Conservation (phyloP, 805 yeast species). For the Torulaspora quercuum region DNA sequence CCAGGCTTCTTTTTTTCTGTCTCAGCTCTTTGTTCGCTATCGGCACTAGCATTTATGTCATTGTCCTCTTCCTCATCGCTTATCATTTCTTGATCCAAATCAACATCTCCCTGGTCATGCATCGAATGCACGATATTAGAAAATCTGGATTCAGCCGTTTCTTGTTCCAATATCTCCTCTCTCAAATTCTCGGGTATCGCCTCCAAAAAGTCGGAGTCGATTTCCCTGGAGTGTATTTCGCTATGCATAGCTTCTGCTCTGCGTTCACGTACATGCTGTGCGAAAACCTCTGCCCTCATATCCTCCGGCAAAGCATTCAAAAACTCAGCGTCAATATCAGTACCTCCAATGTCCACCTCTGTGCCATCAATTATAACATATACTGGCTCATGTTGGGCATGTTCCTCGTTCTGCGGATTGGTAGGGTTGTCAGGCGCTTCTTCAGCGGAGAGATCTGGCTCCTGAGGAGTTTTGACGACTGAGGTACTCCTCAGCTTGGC, state of each 20-base stretch:
- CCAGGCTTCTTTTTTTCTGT: conserved; percentile 30
- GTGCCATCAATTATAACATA: conserved; percentile 71
- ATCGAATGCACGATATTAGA: conserved; percentile 21
- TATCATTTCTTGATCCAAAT: conserved; percentile 20
- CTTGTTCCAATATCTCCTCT: conserved; percentile 58
- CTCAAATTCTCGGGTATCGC: conserved; percentile 71
- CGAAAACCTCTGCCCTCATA: conserved; percentile 86
- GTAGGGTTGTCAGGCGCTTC: conserved; percentile 11
- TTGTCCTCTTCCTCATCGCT: conserved; percentile 18
- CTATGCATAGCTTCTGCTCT: conserved; percentile 51
- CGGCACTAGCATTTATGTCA: conserved; percentile 9
- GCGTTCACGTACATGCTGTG: conserved; percentile 77
- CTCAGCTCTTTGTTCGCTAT: conserved; percentile 21
- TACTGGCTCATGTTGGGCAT: conserved; percentile 47
- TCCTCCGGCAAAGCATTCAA: conserved; percentile 87
- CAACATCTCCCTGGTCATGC: conserved; percentile 14
- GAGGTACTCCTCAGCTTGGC: conserved; percentile 19
- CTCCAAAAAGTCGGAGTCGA: conserved; percentile 74
- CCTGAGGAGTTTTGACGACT: conserved; percentile 27
- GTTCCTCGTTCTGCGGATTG: conserved; percentile 33
- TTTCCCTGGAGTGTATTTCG: conserved; percentile 53
- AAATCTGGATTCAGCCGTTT: conserved; percentile 44
- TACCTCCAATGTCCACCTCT: conserved; percentile 79
- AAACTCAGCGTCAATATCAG: conserved; percentile 90
- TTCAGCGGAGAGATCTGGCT: conserved; percentile 22